phyloP scores from a whole-genome alignment of 257 asterid genomes.

The Fraxinus pennsylvanica region DNA sequence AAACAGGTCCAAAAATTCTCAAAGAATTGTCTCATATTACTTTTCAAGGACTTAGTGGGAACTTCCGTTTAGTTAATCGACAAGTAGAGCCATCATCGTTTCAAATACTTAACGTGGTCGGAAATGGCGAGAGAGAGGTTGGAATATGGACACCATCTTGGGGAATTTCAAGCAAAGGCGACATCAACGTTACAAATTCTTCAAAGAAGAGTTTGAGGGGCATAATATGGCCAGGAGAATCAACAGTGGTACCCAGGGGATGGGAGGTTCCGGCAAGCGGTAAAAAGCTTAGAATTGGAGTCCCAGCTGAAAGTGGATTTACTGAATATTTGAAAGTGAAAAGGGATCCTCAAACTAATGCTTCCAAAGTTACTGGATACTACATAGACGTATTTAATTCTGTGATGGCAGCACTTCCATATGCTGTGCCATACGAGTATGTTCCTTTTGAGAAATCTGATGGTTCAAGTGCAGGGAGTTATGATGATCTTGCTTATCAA shows the following conservation, averaged over 20 bases:
- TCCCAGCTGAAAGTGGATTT: constrained; percentile 38
- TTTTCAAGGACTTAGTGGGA: constrained; percentile 45
- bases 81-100: constrained; percentile 34
- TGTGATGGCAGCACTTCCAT: constrained; percentile 40
- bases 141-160: constrained; percentile 38
- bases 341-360: constrained; percentile 37
- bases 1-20: constrained; percentile 34
- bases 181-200: constrained; percentile 5
- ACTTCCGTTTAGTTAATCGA: constrained; percentile 29
- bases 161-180: constrained; percentile 22
- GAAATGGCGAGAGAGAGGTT: constrained; percentile 26
- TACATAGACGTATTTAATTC: constrained; percentile 38
- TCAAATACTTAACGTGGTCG: constrained; percentile 39
- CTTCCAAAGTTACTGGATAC: constrained; percentile 34
- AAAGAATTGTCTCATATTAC: constrained; percentile 27
- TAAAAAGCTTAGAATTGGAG: constrained; percentile 42
- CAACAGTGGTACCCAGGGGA: constrained; percentile 41
- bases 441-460: constrained; percentile 28
- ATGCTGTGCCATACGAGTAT: constrained; percentile 37
- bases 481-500: constrained; percentile 19
- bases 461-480: constrained; percentile 15
- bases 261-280: constrained; percentile 50
- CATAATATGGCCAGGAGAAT: constrained; percentile 54
- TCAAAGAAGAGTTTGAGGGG: constrained; percentile 20
- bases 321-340: constrained; percentile 34